phyloP scores from a whole-genome alignment of 1,284 basidiomycete genomes.

The Puccinia horiana region DNA sequence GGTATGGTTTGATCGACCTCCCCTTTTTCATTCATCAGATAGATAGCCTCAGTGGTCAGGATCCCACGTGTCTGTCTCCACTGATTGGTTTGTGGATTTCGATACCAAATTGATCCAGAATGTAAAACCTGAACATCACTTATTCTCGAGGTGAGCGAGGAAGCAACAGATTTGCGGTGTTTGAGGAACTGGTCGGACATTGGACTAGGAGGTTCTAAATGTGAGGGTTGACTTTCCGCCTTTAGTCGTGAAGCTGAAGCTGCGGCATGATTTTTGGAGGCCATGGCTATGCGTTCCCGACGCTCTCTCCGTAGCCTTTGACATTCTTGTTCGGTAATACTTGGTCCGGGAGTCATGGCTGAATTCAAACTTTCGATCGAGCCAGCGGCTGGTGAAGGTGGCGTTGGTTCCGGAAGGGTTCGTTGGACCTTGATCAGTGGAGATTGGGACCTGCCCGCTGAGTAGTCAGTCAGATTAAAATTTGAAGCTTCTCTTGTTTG shows the following conservation, averaged over 20 bases:
- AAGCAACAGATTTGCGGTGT: conserved; percentile 44
- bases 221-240: neutral
- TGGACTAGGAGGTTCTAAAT: neutral
- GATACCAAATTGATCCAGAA: conserved; percentile 43
- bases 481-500: conserved; percentile 17
- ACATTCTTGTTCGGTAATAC: conserved; percentile 25
- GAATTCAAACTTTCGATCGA: conserved; percentile 9
- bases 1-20: conserved; percentile 34
- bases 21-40: conserved; percentile 45
- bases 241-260: neutral
- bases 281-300: conserved; percentile 36
- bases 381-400: neutral
- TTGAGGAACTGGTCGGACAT: conserved; percentile 39
- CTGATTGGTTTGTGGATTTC: conserved; percentile 33
- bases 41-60: conserved; percentile 36
- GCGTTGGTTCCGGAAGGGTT: neutral
- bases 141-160: conserved; percentile 43
- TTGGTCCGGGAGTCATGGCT: neutral
- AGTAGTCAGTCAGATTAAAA: neutral
- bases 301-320: conserved; percentile 28
- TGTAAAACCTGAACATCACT: conserved; percentile 42
- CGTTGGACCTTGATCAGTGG: conserved; percentile 3
- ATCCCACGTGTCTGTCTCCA: conserved; percentile 47
- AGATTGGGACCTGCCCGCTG: neutral
- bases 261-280: conserved; percentile 8